These are phyloP conservation scores for Phytophthora sp. DNA, from an alignment of 352 stramenopile species.

Conservation along the genomic window DNA sequence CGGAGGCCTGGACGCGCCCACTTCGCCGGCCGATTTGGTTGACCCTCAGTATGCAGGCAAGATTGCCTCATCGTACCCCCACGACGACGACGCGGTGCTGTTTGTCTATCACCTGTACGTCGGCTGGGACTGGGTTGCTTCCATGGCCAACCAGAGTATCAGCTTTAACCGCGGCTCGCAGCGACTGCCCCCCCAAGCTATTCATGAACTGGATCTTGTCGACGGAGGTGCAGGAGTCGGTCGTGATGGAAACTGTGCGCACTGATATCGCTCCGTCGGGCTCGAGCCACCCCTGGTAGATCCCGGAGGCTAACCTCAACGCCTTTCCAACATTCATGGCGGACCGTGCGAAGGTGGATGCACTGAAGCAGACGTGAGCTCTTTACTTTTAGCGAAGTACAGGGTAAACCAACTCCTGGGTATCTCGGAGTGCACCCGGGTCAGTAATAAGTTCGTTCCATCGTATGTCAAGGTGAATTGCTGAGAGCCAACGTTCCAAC, in stretches of 20 bases:
- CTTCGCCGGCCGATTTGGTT: conserved; percentile 29
- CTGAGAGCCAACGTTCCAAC: no score
- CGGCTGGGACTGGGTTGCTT: no score
- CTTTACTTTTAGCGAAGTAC: neutral
- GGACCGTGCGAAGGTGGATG: conserved; percentile 42
- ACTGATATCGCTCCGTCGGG: conserved; percentile 49
- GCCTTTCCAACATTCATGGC: conserved; percentile 46
- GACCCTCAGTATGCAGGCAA: conserved; percentile 37
- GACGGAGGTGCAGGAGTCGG: conserved; percentile 27
- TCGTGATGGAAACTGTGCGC: conserved; percentile 24
- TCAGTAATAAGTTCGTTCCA: no score
- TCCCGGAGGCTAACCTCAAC: conserved; percentile 26
- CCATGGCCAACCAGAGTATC: no score
- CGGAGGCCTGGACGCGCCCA: conserved; percentile 12
- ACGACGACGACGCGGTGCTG: conserved; percentile 52
- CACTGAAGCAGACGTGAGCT: conserved; percentile 10
- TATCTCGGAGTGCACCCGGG: conserved; percentile 45
- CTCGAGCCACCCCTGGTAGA: conserved; percentile 28
- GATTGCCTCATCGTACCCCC: conserved; percentile 54
- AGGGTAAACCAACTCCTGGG: conserved; percentile 29
- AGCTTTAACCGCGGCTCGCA: no score
- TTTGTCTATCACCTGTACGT: conserved; percentile 38
- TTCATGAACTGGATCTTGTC: conserved; percentile 52
- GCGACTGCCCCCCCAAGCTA: no score
- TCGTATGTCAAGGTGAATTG: no score